Base-by-base conservation (phyloP, 23 red algal species). In the Agarophyton chilense region DNA sequence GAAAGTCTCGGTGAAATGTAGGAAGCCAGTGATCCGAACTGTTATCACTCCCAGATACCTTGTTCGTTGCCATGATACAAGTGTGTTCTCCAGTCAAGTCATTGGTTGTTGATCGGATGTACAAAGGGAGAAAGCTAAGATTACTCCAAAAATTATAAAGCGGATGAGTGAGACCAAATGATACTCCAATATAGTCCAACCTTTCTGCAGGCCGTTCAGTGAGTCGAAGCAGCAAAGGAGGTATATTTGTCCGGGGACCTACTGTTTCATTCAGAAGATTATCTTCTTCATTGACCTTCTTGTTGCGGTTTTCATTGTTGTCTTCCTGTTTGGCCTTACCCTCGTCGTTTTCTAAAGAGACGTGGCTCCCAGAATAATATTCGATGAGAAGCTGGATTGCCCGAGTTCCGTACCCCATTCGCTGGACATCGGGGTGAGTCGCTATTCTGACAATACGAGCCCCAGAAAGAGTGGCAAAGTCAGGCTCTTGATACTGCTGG, bases 41-140 rank as follows among this genome's bases (percentile, higher is more conserved):
- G 17, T 11, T 40, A 19, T 84, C 80, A 25, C 28, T 57, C 21
- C 13, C 82, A 34, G 42, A 56, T 1, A 77, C 79, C 42, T 28
- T 54, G 24, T 40, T 26, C 18, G 86, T 81, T 19, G 86, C 76
- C 96, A 98, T 95, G 57, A 98, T 93, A 68, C 93, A 95, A 14
- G 93, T 98, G 83, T 95, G 93, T 76, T 98, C 96, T 4, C 92
- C 96, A 40, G 96, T 98, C 31, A 93, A 67, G 21, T 98, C 96
- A 46, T 98, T 98, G 16, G 96, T 25, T 28, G 92, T 93, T 35
- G 90, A 78, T 51, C 96, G 71, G 16, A 98, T 57, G 72, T 98
- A 98, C 66, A 98, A 38, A 0, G 96, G 93, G 14, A 92, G 16
- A 31, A 98, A 90, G 43, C 84, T 87, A 45, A 87, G 78, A 16